A percentile compares a stretch with the other conserved stretches of the same genome.
These are phyloP conservation scores for Septoria linicola DNA, from an alignment of 2,329 filamentous ascomycete genomes.

Conservation along the genomic window DNA sequence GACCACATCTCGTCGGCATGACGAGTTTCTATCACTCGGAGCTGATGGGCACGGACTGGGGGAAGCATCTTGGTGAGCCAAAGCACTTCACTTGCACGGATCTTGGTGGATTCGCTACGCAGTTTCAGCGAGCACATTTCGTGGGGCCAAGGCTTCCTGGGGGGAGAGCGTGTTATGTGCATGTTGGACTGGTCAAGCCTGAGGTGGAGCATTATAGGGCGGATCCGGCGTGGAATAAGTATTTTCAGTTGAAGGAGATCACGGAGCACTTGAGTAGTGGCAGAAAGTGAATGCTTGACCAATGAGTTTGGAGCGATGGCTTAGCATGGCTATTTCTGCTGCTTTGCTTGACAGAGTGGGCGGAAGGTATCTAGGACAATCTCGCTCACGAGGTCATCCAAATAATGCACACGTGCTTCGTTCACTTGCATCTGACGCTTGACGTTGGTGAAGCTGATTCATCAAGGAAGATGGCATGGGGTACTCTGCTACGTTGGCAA, in stretches of 20 bases:
- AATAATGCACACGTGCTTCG: no score
- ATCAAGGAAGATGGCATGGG: no score
- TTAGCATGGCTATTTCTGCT: no score
- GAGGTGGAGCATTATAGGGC: constrained; percentile 21
- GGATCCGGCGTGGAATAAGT: constrained; percentile 20
- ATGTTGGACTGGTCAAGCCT: constrained; percentile 19
- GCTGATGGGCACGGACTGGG: constrained; percentile 19
- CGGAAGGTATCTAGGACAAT: no score
- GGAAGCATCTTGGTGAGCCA: constrained; percentile 15
- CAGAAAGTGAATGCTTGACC: no score
- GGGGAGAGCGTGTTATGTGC: constrained; percentile 23
- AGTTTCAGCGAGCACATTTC: constrained; percentile 24
- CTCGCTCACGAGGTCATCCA: no score
- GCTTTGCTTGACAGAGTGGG: no score
- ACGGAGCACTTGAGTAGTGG: neutral
- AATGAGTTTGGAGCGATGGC: no score
- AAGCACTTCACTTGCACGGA: constrained; percentile 26
- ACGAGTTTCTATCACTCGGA: constrained; percentile 27
- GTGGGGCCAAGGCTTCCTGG: constrained; percentile 23
- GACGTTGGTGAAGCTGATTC: no score
- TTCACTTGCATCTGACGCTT: no score
- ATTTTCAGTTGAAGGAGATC: constrained; percentile 19
- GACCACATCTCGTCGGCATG: constrained; percentile 21
- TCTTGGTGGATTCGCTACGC: constrained; percentile 21
- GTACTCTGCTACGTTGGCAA: no score